Evolutionary conservation across 1,284 basidiomycete species (phyloP).

Genomic region (Xerocomus amazonicus): DNA sequence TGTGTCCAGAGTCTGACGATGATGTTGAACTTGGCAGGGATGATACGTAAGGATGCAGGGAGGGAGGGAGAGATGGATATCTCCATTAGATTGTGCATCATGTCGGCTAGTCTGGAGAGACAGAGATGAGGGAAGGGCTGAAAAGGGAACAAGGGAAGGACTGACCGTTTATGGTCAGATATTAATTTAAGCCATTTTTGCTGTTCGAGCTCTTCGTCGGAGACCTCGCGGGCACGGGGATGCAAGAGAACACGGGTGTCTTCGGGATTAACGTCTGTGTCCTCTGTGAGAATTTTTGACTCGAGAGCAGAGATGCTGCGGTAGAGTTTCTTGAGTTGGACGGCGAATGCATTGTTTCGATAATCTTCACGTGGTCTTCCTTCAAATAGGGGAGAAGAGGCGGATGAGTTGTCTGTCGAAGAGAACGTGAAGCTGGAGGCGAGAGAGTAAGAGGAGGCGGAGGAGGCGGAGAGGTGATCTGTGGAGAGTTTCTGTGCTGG

Average conservation of each 20-base stretch:
- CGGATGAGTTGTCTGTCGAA: slow-evolving; percentile 70
- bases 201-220: slow-evolving; percentile 54
- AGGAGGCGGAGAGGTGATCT: slow-evolving; percentile 72
- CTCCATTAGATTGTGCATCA: slow-evolving; percentile 83
- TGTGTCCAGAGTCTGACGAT: slow-evolving; percentile 91
- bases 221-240: slow-evolving; percentile 34
- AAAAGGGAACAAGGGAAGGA: slow-evolving; percentile 9
- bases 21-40: slow-evolving; percentile 94
- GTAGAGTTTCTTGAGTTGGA: slow-evolving; percentile 79
- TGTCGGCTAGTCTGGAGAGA: slow-evolving; percentile 71
- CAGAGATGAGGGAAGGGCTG: slow-evolving; percentile 3
- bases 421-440: slow-evolving; percentile 76
- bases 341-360: slow-evolving; percentile 64
- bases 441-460: slow-evolving; percentile 71
- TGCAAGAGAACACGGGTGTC: slow-evolving; percentile 55
- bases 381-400: slow-evolving; percentile 65
- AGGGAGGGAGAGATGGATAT: slow-evolving; percentile 84
- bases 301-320: slow-evolving; percentile 72
- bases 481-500: slow-evolving; percentile 59
- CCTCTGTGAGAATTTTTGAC: slow-evolving; percentile 64
- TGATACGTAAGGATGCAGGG: slow-evolving; percentile 82
- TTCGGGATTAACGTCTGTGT: slow-evolving; percentile 48
- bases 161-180: slow-evolving; percentile 68
- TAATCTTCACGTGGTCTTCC: slow-evolving; percentile 48
- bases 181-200: slow-evolving; percentile 66